These are phyloP conservation scores for button mushroom (Agaricus bisporus) DNA, from an alignment of 768 basidiomycete species.

Conservation along the genomic window DNA sequence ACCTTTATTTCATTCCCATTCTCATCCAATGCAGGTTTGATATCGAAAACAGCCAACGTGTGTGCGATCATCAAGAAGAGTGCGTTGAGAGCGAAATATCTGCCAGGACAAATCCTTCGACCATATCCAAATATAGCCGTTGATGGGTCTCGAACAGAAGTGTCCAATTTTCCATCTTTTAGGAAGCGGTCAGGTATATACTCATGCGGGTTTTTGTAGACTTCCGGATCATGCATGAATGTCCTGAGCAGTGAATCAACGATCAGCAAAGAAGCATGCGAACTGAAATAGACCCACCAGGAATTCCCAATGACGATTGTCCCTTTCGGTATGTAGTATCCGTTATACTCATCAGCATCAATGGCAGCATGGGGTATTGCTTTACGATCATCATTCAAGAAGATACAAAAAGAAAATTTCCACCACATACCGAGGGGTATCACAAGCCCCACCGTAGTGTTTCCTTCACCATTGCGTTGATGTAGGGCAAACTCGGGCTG, in stretches of 20 bases:
- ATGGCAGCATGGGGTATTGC: conserved; percentile 23
- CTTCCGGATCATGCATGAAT: conserved; percentile 9
- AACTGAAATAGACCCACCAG: conserved; percentile 20
- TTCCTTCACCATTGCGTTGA: conserved; percentile 20
- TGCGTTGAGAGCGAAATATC: conserved; percentile 34
- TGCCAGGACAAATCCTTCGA: conserved; percentile 34
- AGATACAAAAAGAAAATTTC: too few relatives aligned
- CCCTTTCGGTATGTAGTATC: conserved; percentile 32
- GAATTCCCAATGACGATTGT: conserved; percentile 33
- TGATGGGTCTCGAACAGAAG: conserved; percentile 1
- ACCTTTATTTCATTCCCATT: conserved; percentile 1
- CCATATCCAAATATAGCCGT: conserved; percentile 5
- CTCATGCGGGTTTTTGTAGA: background rate
- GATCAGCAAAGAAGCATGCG: background rate
- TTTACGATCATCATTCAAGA: background rate
- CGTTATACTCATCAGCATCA: conserved; percentile 31
- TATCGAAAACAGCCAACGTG: conserved; percentile 15
- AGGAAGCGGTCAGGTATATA: conserved; percentile 11
- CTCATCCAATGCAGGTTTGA: conserved; percentile 4
- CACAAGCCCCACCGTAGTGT: conserved; percentile 18
- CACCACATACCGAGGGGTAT: conserved; percentile 14
- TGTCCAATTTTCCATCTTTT: conserved; percentile 9
- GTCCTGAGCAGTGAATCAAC: background rate
- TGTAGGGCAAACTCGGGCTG: conserved; percentile 16
- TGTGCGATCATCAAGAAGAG: conserved; percentile 21